These are phyloP conservation scores for Trichoderma guizhouense DNA, from an alignment of 2,329 filamentous ascomycete genomes.

Conservation along the genomic window DNA sequence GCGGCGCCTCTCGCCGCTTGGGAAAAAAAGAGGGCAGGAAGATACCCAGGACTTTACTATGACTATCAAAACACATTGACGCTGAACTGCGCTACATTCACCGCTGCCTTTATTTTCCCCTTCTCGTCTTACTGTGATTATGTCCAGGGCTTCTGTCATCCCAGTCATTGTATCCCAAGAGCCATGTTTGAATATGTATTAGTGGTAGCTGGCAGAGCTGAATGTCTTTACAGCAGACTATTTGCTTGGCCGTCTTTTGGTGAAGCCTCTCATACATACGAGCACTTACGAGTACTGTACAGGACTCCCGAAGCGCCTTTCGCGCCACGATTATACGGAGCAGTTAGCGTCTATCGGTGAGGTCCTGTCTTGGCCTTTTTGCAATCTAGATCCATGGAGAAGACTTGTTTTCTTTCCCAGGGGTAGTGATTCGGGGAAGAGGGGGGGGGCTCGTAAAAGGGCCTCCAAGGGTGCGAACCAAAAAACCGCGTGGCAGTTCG, in stretches of 20 bases:
- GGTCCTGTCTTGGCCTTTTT: not conserved
- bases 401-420: too few relatives aligned
- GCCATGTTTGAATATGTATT: not conserved
- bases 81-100: not conserved
- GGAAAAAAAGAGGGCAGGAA: not conserved
- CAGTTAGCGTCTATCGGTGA: not conserved
- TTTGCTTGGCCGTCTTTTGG: not conserved
- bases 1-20: slow-evolving; percentile 9
- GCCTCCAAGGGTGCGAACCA: not conserved
- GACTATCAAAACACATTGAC: slow-evolving; percentile 3
- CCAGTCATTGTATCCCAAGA: not conserved
- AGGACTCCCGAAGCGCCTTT: not conserved
- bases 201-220: not conserved
- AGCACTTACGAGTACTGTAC: not conserved
- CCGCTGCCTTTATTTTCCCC: not conserved
- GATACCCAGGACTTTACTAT: slow-evolving; percentile 14
- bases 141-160: not conserved
- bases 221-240: not conserved
- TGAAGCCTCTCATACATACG: not conserved
- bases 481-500: not conserved
- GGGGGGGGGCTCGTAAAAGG: too few relatives aligned
- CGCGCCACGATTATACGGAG: not conserved
- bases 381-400: not conserved
- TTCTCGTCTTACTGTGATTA: not conserved
- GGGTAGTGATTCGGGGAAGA: too few relatives aligned